These are phyloP conservation scores for Casaregolazyma lundiana DNA, from an alignment of 1,139 yeast species.

Conservation along the genomic window DNA sequence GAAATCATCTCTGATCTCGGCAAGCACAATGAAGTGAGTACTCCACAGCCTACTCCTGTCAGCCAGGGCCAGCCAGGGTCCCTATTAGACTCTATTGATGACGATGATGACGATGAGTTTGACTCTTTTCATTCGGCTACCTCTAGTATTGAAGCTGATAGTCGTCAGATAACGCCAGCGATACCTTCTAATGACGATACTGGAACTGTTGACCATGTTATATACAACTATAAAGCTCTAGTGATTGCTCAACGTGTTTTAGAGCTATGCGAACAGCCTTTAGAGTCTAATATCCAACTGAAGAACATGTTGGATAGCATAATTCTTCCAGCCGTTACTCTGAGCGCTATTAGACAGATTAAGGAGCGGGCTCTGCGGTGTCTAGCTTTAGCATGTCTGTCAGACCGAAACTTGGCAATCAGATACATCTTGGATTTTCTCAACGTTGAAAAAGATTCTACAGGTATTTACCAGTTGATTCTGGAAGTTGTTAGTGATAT, in stretches of 20 bases:
- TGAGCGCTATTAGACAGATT: constrained; percentile 49
- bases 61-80: constrained; percentile 20
- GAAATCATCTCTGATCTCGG: constrained; percentile 79
- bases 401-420: constrained; percentile 60
- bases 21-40: background rate
- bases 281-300: constrained; percentile 62
- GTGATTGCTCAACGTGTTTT: constrained; percentile 67
- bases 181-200: background rate
- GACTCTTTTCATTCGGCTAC: constrained; percentile 45
- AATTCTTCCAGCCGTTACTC: constrained; percentile 76
- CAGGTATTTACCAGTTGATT: constrained; percentile 59
- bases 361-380: constrained; percentile 70
- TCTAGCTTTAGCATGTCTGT: constrained; percentile 71
- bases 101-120: constrained; percentile 19
- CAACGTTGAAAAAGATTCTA: constrained; percentile 39
- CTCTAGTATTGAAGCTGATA: background rate
- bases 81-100: constrained; percentile 21
- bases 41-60: constrained; percentile 23
- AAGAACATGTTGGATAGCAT: constrained; percentile 70
- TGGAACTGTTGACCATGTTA: constrained; percentile 1
- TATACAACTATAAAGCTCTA: constrained; percentile 47
- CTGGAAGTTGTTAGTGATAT: constrained; percentile 74
- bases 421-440: constrained; percentile 2
- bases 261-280: constrained; percentile 60
- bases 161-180: background rate